Percentiles rank a stretch among this genome's conserved stretches.
These are phyloP conservation scores for Angomonas deanei DNA, from an alignment of 208 protist species.

Conservation along the genomic window DNA sequence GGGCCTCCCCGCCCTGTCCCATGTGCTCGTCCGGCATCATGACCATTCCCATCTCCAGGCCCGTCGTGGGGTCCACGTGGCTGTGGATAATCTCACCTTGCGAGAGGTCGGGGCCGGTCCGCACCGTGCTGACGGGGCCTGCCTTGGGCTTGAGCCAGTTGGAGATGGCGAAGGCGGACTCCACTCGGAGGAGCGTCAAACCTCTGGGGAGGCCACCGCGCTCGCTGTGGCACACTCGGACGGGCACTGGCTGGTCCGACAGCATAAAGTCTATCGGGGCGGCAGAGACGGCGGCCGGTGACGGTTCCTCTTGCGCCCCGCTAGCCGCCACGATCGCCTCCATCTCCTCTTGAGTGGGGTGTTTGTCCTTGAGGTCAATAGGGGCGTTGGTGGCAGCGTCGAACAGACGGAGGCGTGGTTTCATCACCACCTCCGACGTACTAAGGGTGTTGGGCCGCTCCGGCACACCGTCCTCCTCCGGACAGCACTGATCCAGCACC, in stretches of 20 bases:
- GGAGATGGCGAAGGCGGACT: slow-evolving; percentile 19
- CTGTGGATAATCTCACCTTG: neutral
- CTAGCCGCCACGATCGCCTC: slow-evolving; percentile 6
- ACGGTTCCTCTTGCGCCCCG: neutral
- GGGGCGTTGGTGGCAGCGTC: slow-evolving; percentile 8
- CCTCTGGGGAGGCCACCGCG: slow-evolving; percentile 35
- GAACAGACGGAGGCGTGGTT: slow-evolving; percentile 10
- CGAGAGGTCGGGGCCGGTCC: neutral
- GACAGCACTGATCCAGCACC: slow-evolving; percentile 17
- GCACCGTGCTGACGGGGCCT: neutral
- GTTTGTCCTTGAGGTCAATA: neutral
- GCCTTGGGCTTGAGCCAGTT: slow-evolving; percentile 11
- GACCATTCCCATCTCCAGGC: neutral
- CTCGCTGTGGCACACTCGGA: slow-evolving; percentile 42
- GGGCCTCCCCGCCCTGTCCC: neutral
- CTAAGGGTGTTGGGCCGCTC: slow-evolving; percentile 4
- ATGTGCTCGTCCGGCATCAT: slow-evolving; percentile 1
- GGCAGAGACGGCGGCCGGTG: neutral
- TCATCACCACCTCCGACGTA: slow-evolving; percentile 10
- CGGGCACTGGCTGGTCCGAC: slow-evolving; percentile 14
- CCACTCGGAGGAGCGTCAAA: slow-evolving; percentile 22
- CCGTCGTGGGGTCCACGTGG: slow-evolving; percentile 9
- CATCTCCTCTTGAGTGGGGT: slow-evolving; percentile 14
- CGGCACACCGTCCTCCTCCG: slow-evolving; percentile 4
- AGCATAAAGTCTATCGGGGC: slow-evolving; percentile 26